Percentiles rank a stretch among this genome's conserved stretches.
phyloP scores from a whole-genome alignment of 306 rosid species.

The Corylus americana region DNA sequence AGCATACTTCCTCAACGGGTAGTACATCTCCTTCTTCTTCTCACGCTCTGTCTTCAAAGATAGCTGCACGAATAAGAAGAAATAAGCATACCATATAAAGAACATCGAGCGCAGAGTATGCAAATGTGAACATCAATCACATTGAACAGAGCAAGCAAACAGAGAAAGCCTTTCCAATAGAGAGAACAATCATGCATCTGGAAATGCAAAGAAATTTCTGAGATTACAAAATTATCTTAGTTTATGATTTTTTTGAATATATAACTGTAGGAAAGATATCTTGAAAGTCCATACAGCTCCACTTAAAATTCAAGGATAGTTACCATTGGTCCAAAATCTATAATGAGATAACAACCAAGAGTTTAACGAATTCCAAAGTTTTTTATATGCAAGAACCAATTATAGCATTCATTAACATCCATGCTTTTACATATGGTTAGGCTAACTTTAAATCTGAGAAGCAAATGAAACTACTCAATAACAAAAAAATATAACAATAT shows the following conservation, averaged over 20 bases:
- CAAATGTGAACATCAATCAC: neutral
- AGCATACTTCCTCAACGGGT: slow-evolving; percentile 81
- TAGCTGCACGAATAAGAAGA: slow-evolving; percentile 39
- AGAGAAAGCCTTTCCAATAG: neutral
- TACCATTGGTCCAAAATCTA: neutral
- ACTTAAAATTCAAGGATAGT: too few relatives aligned
- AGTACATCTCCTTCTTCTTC: slow-evolving; percentile 80
- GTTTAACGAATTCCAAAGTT: neutral
- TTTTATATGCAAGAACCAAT: neutral
- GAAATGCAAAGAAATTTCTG: neutral
- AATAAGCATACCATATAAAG: neutral
- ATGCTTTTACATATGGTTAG: neutral
- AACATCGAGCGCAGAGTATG: neutral
- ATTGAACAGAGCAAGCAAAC: neutral
- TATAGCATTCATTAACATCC: neutral
- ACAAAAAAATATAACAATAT: neutral
- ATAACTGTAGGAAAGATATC: too few relatives aligned
- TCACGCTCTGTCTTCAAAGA: slow-evolving; percentile 81
- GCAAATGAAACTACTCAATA: neutral
- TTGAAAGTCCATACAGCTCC: neutral
- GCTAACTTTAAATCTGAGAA: neutral
- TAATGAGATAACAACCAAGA: neutral
- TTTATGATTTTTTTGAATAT: too few relatives aligned
- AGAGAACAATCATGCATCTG: neutral
- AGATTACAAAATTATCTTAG: neutral